Percentiles rank a stretch among this genome's conserved stretches.
phyloP scores from a whole-genome alignment of 345 rosid species.

The Cardamine resedifolia region DNA sequence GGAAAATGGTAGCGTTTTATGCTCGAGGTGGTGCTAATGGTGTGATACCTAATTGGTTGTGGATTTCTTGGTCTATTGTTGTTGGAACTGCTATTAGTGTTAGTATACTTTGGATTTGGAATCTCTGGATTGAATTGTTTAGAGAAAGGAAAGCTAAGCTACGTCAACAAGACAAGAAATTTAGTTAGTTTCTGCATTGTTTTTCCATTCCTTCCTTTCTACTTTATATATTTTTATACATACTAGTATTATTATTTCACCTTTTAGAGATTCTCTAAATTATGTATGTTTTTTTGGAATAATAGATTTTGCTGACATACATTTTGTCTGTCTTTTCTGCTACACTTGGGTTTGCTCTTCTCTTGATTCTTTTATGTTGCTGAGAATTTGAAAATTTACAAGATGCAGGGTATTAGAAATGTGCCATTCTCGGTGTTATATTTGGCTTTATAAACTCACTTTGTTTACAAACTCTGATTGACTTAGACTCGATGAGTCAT shows the following conservation, averaged over 20 bases:
- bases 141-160: slow-evolving; percentile 48
- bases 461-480: not conserved
- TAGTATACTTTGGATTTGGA: slow-evolving; percentile 80
- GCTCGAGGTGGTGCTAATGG: slow-evolving; percentile 51
- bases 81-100: slow-evolving; percentile 63
- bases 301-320: slow-evolving; percentile 5
- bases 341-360: not conserved
- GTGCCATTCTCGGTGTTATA: not conserved
- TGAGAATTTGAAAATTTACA: not conserved
- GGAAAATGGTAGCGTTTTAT: slow-evolving; percentile 58
- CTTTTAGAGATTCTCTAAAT: not conserved
- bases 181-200: slow-evolving; percentile 39
- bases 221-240: slow-evolving; percentile 13
- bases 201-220: slow-evolving; percentile 15
- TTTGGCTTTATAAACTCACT: not conserved
- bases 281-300: slow-evolving; percentile 17
- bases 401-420: not conserved
- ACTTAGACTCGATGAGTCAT: not conserved
- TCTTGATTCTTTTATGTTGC: not conserved
- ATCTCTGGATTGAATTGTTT: slow-evolving; percentile 69
- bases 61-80: slow-evolving; percentile 85
- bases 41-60: slow-evolving; percentile 74
- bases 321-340: not conserved
- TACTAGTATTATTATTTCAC: slow-evolving; percentile 19
- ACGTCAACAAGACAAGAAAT: slow-evolving; percentile 51